Percentiles rank a stretch among this genome's conserved stretches.
Evolutionary conservation across 768 basidiomycete species (phyloP).

Genomic region (Austroboletus festivus): DNA sequence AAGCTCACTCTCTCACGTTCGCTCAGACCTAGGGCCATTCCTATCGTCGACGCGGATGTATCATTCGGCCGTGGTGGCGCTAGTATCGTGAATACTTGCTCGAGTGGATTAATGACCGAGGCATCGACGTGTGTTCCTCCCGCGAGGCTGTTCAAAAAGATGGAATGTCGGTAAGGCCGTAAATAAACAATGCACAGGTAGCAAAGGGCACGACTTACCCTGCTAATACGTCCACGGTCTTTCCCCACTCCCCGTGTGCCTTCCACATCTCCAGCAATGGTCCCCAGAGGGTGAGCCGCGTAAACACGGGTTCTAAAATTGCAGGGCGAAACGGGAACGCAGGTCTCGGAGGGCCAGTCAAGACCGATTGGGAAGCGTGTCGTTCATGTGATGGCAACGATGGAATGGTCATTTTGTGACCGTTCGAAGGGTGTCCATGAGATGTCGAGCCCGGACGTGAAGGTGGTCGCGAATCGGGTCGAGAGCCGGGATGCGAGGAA

Average conservation of each 20-base stretch:
- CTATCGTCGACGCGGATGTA: neutral
- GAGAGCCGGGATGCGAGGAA: constrained; percentile 21
- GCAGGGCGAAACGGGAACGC: constrained; percentile 16
- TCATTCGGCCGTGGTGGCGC: constrained; percentile 8
- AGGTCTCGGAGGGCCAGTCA: neutral
- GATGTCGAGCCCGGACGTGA: constrained; percentile 21
- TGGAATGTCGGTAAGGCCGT: neutral
- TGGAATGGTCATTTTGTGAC: constrained; percentile 1
- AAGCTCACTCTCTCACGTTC: constrained; percentile 48
- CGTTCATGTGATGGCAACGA: constrained; percentile 9
- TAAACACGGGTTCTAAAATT: constrained; percentile 20
- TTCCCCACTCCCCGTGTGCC: constrained; percentile 15
- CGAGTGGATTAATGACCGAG: constrained; percentile 25
- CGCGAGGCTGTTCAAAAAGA: constrained; percentile 15
- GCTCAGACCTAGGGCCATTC: constrained; percentile 6
- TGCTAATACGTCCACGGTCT: constrained; percentile 21
- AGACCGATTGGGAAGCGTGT: constrained; percentile 3
- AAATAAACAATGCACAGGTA: neutral
- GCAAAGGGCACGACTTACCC: constrained; percentile 17
- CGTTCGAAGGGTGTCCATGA: constrained; percentile 5
- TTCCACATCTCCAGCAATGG: constrained; percentile 30
- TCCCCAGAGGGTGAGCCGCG: constrained; percentile 20
- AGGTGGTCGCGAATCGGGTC: constrained; percentile 19
- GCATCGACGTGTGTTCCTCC: constrained; percentile 27
- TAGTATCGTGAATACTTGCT: constrained; percentile 28